Evolutionary conservation across 2,329 filamentous ascomycete genomes (phyloP), one percentile per base, ranked within the genome.

Genomic region (Ampelomyces quisqualis): DNA sequence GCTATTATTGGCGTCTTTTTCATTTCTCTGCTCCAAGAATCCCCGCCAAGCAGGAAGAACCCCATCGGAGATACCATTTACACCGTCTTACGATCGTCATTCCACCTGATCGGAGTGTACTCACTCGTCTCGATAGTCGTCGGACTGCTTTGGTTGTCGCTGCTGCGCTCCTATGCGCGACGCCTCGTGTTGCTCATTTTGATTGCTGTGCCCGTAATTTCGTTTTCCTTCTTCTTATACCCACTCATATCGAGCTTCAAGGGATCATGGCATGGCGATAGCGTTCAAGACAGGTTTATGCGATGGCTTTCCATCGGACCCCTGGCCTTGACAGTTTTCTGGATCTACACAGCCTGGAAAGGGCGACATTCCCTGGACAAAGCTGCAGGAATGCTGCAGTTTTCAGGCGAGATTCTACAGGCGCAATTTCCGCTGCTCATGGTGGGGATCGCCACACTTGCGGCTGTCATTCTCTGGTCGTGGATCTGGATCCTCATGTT

Each of bases 401-500:
- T 98, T 66, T 85, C 89, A 7, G 91, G 88, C 57, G 85, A 85
- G 40, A 94, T 98, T 44, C 75, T 98, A 11, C 81, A 85, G 5
- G 86, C 89, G 23, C 95, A 94, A 60, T 84, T 89, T 7, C 88
- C 86, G 2, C 77, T 98, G 14, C 77, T 97, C 22, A 65, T 87
- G 2, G 79, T 96, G n/a, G 93, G 93, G 2, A 85, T 96, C 58
- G 81, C 77, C 8, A 86, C 85, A 15, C 77, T 97, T 10, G 78
- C 74, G 5, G 73, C 84, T 18, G 85, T 95, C 29, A 86, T 96
- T 7, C 73, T 81, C 10, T 97, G 90, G 86, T 96, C 90, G 0
- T 98, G 93, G 93, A 69, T 87, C 5, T 98, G 93, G 93, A 81
- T 97, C 54, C 83, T 84, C 57, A 96, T 98, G 90, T 97, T 98